Evolutionary conservation across 2,329 filamentous ascomycete species (phyloP).

Genomic region (Lecanicillium sp.): DNA sequence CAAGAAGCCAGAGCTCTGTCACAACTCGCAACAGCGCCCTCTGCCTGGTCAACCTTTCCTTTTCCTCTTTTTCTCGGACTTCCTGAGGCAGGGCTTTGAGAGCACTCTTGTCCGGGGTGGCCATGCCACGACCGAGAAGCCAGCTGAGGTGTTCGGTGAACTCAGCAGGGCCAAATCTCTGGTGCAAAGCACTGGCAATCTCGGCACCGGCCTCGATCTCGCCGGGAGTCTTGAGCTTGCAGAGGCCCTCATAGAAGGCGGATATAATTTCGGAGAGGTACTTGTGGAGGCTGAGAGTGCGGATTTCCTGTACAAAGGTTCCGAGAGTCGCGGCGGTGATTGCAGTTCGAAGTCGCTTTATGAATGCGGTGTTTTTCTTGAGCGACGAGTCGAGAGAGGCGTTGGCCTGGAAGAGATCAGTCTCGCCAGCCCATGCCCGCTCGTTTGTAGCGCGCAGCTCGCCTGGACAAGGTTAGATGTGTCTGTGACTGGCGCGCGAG

Average conservation of each 20-base stretch:
- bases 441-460: slow-evolving; percentile 86
- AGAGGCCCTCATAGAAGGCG: slow-evolving; percentile 89
- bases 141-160: slow-evolving; percentile 91
- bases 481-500: slow-evolving; percentile 10
- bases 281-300: slow-evolving; percentile 85
- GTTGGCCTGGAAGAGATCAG: slow-evolving; percentile 75
- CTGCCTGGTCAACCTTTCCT: slow-evolving; percentile 82
- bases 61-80: slow-evolving; percentile 88
- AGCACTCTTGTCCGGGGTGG: slow-evolving; percentile 77
- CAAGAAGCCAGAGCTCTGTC: slow-evolving; percentile 93
- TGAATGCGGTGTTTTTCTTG: slow-evolving; percentile 98
- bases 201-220: slow-evolving; percentile 90
- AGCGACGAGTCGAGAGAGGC: slow-evolving; percentile 85
- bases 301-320: slow-evolving; percentile 86
- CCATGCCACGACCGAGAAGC: slow-evolving; percentile 85
- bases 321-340: slow-evolving; percentile 72
- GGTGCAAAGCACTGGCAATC: slow-evolving; percentile 90
- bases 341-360: slow-evolving; percentile 88
- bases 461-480: slow-evolving; percentile 46
- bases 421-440: slow-evolving; percentile 82
- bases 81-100: slow-evolving; percentile 76
- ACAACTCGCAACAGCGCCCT: slow-evolving; percentile 81
- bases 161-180: slow-evolving; percentile 83
- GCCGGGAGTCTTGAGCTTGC: slow-evolving; percentile 83
- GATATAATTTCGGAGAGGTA: slow-evolving; percentile 97